Evolutionary conservation across 176 grass and related monocot genomes (phyloP).

Genomic region (Neostapfia colusana): DNA sequence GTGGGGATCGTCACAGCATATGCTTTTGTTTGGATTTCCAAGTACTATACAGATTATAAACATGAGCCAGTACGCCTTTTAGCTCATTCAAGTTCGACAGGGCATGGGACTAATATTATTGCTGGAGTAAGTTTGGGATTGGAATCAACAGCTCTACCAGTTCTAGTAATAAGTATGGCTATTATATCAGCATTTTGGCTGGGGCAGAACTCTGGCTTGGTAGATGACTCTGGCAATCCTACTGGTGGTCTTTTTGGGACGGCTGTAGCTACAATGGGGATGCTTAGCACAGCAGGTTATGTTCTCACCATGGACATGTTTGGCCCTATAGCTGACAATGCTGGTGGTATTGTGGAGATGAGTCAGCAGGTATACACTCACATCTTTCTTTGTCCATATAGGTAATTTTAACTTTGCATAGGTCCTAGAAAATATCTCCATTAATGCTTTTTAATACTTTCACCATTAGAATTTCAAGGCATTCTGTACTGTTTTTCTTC

Average conservation of each 20-base stretch:
- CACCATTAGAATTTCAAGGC: background rate
- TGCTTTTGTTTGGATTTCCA: slow-evolving; percentile 93
- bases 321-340: slow-evolving; percentile 98
- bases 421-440: slow-evolving; percentile 11
- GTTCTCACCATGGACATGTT: slow-evolving; percentile 99
- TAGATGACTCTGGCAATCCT: slow-evolving; percentile 75
- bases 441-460: slow-evolving; percentile 11
- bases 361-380: slow-evolving; percentile 72
- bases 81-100: slow-evolving; percentile 88
- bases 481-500: slow-evolving; percentile 8
- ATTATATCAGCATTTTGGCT: slow-evolving; percentile 90
- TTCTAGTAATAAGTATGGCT: slow-evolving; percentile 88
- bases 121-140: slow-evolving; percentile 90
- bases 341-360: slow-evolving; percentile 99
- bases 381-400: slow-evolving; percentile 12
- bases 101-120: slow-evolving; percentile 99
- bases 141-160: slow-evolving; percentile 89
- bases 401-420: background rate
- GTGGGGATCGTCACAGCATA: slow-evolving; percentile 95
- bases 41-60: slow-evolving; percentile 99
- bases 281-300: slow-evolving; percentile 98
- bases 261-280: slow-evolving; percentile 99
- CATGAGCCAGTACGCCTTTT: slow-evolving; percentile 80
- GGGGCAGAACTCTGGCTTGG: slow-evolving; percentile 82
- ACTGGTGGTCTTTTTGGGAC: slow-evolving; percentile 97